Base-by-base conservation (phyloP, 1,284 basidiomycete genomes). In the Fomitiporia mediterranea region DNA sequence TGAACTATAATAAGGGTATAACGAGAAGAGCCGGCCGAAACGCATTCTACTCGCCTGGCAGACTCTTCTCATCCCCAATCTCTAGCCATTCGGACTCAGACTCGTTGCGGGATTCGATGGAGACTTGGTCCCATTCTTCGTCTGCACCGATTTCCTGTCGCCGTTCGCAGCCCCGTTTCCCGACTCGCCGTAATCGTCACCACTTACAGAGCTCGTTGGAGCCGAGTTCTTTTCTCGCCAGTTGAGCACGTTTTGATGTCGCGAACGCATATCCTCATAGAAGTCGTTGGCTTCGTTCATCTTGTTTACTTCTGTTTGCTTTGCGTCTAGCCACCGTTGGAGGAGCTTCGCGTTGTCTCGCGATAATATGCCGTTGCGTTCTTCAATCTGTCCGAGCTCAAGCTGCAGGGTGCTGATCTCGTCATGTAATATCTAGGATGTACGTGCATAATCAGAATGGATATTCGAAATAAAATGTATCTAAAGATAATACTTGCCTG, bases 281-380 rank as follows among this genome's bases (percentile, higher is more conserved):
- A 89, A 89, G 57, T 86, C 78, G 66, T 91, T 91, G 15, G 86
- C 89, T 64, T 91, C 90, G 72, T 99, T 98, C 90, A 99, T 93
- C 74, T 86, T 86, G 69, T 95, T 93, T 4, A 89, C 96, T 66
- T 95, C 94, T 13, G 83, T 76, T 67, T 97, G 93, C 75, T 97
- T 97, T 63, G 89, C 87, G 68, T 98, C 94, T 23, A 98, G 77
- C 94, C 94, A 98, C 15, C 94, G 85, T 69, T 98, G 93, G 1
- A 99, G 78, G 39, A 99, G 80, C 63, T 89, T 89, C 17, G 95
- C 94, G 66, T 99, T 99, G 71, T 99, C 96, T 65, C 87, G 89
- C 55, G 84, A 84, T 47, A 99, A 79, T 21, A 80, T 87, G 64
- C 85, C 78, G 68, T 97, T 98, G 38, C 91, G 84, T 61, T 92